phyloP scores from a whole-genome alignment of 2,329 filamentous ascomycete genomes.

The Leptographium flavum region DNA sequence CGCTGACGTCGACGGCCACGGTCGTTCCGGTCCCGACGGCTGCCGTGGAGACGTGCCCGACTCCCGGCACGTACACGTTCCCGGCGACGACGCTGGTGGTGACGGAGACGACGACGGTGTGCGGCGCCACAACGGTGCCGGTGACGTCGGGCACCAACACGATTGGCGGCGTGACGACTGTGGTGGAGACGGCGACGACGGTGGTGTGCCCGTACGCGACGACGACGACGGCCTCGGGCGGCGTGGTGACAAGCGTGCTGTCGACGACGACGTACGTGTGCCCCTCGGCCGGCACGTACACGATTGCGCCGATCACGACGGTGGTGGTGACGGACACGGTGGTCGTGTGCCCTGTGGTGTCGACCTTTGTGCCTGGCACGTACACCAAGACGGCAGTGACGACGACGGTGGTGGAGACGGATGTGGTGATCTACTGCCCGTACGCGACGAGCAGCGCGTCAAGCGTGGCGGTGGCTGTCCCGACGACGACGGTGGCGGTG shows the following conservation, averaged over 20 bases:
- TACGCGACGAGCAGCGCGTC: constrained; percentile 30
- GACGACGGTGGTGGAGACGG: constrained; percentile 55
- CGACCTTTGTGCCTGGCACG: constrained; percentile 51
- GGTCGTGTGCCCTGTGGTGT: constrained; percentile 51
- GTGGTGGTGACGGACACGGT: constrained; percentile 35
- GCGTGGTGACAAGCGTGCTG: constrained; percentile 52
- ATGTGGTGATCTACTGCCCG: constrained; percentile 58
- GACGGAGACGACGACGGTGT: constrained; percentile 52
- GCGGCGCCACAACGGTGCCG: constrained; percentile 45
- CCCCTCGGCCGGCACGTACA: constrained; percentile 54
- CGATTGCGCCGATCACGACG: constrained; percentile 51
- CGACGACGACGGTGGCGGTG: constrained; percentile 9
- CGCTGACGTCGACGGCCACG: constrained; percentile 12
- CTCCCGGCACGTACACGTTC: constrained; percentile 62
- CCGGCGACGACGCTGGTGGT: constrained; percentile 58
- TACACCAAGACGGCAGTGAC: constrained; percentile 56
- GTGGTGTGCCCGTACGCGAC: constrained; percentile 58
- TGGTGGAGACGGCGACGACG: constrained; percentile 51
- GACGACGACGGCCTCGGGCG: constrained; percentile 39
- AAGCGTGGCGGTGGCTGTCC: constrained; percentile 13
- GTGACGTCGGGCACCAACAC: constrained; percentile 53
- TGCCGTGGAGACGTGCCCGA: constrained; percentile 39
- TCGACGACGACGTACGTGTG: constrained; percentile 49
- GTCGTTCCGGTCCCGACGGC: constrained; percentile 32
- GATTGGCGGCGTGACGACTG: constrained; percentile 57